Conservation (phyloP, 2,329 filamentous ascomycete genomes). For the Paecilomyces dactylethromorphus region DNA sequence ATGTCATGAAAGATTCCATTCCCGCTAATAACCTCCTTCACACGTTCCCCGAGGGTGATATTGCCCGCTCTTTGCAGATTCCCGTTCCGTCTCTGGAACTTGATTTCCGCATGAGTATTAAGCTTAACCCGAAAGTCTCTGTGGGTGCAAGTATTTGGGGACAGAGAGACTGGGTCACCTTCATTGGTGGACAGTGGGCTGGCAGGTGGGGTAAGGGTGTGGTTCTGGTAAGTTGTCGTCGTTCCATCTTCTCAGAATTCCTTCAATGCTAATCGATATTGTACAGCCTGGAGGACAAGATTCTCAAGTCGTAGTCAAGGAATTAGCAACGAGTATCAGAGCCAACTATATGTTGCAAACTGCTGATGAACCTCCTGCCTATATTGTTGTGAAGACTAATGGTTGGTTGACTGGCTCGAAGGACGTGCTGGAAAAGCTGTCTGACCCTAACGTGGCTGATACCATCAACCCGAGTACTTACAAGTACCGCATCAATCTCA, state of each 20-base stretch:
- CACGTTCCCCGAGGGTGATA: slow-evolving; percentile 44
- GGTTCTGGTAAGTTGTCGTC: slow-evolving; percentile 37
- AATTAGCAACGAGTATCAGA: slow-evolving; percentile 39
- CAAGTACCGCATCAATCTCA: slow-evolving; percentile 42
- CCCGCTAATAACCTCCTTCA: slow-evolving; percentile 46
- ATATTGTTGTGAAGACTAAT: slow-evolving; percentile 40
- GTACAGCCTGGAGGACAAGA: slow-evolving; percentile 44
- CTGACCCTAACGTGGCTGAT: slow-evolving; percentile 38
- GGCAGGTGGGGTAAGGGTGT: slow-evolving; percentile 48
- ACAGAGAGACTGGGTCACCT: slow-evolving; percentile 46
- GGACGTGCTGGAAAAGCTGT: slow-evolving; percentile 43
- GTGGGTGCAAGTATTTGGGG: slow-evolving; percentile 43
- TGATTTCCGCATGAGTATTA: slow-evolving; percentile 49
- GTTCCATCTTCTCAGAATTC: background rate
- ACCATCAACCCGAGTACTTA: slow-evolving; percentile 43
- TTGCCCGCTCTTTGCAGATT: slow-evolving; percentile 41
- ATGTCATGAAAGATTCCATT: slow-evolving; percentile 47
- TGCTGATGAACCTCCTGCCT: slow-evolving; percentile 44
- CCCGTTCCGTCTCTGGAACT: slow-evolving; percentile 43
- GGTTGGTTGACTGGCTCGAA: slow-evolving; percentile 45
- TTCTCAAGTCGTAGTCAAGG: slow-evolving; percentile 43
- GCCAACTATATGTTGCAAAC: slow-evolving; percentile 45
- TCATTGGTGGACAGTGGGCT: slow-evolving; percentile 46
- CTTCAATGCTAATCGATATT: slow-evolving; percentile 1
- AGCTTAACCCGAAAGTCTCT: slow-evolving; percentile 44